Base-by-base conservation (phyloP, 2,329 filamentous ascomycete species). In the Penicillium sp. region DNA sequence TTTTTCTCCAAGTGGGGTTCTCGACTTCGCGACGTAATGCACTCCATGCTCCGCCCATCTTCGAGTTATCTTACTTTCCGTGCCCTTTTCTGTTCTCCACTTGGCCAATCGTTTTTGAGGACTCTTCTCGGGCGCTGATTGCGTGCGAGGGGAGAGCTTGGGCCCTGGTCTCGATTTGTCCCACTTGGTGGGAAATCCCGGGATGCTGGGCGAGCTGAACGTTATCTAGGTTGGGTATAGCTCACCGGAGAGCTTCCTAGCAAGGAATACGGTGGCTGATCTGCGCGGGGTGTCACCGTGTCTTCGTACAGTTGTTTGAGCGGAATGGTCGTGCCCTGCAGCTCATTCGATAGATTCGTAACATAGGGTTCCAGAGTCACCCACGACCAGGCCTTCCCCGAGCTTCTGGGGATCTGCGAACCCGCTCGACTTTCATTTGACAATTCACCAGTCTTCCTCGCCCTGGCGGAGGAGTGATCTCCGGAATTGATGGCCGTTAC, bases 1-100 rank as follows among this genome's bases (percentile, higher is more conserved):
- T 50, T 54, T 49, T 51, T 46, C 47, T 48, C 48, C 47, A 43
- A 47, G 48, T 55, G 55, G 51, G 51, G 54, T 44, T 30, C 30
- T 22, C 27, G 25, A 4, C 27, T 9, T 28, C 24, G 14, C 51
- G 44, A 50, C 51, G 51, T 46, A 51, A 46, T 51, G 30, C 28
- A 49, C 46, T 13, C 5, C 24, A 24, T 10, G 31, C 36, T 24
- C 13, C 14, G 6, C n/a, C n/a, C 14, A 36, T 18, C 13, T 10
- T 20, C 10, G 27, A 9, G 16, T 20, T 38, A 20, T 18, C 4
- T 20, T 20, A 20, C 16, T 1, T 22, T 22, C 14, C 20, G 9
- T 9, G 10, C 33, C 13, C 16, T 20, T 20, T 20, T n/a, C 20
- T 13, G 11, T 38, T 28, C 14, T 24, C 31, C 31, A n/a, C 44